Conservation (phyloP, 495 filamentous ascomycete genomes). For the Penicillium psychrofluorescens region DNA sequence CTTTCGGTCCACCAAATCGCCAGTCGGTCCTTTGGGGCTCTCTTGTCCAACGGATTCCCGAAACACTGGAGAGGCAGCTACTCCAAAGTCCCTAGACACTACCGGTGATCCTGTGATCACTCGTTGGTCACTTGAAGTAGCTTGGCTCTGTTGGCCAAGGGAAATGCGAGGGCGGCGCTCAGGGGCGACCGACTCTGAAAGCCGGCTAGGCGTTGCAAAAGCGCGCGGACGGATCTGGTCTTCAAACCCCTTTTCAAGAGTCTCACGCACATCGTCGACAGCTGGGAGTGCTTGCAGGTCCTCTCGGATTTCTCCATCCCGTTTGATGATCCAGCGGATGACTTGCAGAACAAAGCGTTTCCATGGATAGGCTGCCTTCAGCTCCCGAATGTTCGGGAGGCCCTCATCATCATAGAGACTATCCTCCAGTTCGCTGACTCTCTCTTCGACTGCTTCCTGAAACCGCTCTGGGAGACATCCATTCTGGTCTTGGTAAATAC, state of each 20-base stretch:
- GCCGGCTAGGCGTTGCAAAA: background rate
- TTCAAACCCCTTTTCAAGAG: background rate
- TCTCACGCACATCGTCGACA: constrained; percentile 14
- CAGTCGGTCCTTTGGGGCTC: too few relatives aligned
- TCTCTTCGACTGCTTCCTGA: constrained; percentile 23
- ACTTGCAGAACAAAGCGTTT: constrained; percentile 19
- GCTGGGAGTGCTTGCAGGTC: constrained; percentile 11
- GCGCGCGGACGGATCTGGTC: background rate
- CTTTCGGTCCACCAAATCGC: too few relatives aligned
- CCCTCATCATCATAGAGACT: constrained; percentile 15
- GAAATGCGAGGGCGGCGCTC: too few relatives aligned
- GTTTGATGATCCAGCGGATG: constrained; percentile 26
- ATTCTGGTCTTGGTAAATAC: constrained; percentile 17
- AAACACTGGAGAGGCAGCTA: too few relatives aligned
- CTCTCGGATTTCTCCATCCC: constrained; percentile 25
- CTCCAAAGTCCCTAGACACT: too few relatives aligned
- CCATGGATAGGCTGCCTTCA: constrained; percentile 26
- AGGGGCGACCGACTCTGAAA: too few relatives aligned
- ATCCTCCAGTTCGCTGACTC: constrained; percentile 22
- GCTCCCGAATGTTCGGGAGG: constrained; percentile 12
- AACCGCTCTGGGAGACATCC: constrained; percentile 26
- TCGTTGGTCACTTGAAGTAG: too few relatives aligned
- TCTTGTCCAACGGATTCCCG: too few relatives aligned
- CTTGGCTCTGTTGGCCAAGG: too few relatives aligned
- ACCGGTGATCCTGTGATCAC: too few relatives aligned